A percentile compares a stretch with the other conserved stretches of the same genome.
phyloP scores from a whole-genome alignment of 441 rosid species.

The Pelargonium exstipulatum region DNA sequence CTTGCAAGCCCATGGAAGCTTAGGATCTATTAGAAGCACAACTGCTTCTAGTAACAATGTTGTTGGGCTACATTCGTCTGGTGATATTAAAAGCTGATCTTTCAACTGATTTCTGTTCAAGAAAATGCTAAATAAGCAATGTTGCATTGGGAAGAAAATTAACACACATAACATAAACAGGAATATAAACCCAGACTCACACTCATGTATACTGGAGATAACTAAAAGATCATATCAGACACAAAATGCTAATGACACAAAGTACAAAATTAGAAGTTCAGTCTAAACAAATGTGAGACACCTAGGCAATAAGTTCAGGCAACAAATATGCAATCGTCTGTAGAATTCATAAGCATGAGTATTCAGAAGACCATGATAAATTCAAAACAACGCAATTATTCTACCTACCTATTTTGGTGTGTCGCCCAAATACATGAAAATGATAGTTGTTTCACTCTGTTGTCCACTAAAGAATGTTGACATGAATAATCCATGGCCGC shows the following conservation, averaged over 20 bases:
- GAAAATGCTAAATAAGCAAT: conserved; percentile 24
- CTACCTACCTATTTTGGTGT: conserved; percentile 66
- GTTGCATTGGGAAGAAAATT: conserved; percentile 18
- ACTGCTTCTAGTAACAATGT: conserved; percentile 62
- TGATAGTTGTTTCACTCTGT: conserved; percentile 67
- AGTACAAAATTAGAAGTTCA: background rate
- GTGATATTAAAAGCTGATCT: conserved; percentile 49
- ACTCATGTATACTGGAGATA: too few relatives aligned
- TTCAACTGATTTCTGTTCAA: conserved; percentile 52
- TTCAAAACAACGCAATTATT: conserved; percentile 9
- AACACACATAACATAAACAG: too few relatives aligned
- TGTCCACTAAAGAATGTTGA: conserved; percentile 57
- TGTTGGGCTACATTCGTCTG: conserved; percentile 41
- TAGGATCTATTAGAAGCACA: conserved; percentile 58
- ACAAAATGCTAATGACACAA: too few relatives aligned
- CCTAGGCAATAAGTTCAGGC: conserved; percentile 3
- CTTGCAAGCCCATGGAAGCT: conserved; percentile 90
- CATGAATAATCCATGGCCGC: conserved; percentile 49
- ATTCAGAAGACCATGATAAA: background rate
- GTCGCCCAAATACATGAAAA: conserved; percentile 71
- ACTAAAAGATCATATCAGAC: too few relatives aligned
- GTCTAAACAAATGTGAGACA: background rate
- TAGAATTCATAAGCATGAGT: conserved; percentile 16
- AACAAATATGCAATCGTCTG: conserved; percentile 12
- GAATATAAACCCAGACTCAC: too few relatives aligned